Base-by-base conservation (phyloP, 129 eudicot genomes). In the Chrysanthemum makinoi region DNA sequence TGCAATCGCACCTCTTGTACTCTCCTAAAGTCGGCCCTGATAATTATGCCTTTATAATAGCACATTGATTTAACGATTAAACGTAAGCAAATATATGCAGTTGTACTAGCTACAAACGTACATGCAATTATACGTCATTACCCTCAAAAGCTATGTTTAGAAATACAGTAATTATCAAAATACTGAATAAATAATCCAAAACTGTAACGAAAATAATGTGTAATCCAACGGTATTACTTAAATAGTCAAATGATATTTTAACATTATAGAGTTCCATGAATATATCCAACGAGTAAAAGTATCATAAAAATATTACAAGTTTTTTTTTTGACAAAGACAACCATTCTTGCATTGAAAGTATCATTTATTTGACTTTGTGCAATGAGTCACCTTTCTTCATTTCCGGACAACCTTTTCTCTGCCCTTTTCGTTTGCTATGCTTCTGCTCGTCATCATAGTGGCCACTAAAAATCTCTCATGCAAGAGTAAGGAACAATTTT, bases 261-360 rank as follows among this genome's bases (percentile, higher is more conserved):
- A 20, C 20, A 20, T 20, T 20, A 20, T 20, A 20, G 20, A 20
- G 5, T 33, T 33, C 43, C 43, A 33, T 33, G 7, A 33, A 33
- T 33, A 33, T 33, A 33, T 33, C 4, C 43, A 18, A 70, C 3
- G 3, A 35, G 75, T 56, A 35, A 54, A 39, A 16, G 48, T 39
- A 44, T 72, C 16, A 60, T 15, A 11, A 14, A 26, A 47, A 15
- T 57, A 28, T 49, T 72, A 26, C 11, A 72, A 44, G 30, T 28
- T 14, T 12, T 4, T 0, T 62, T 24, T 57, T 63, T 43, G 77
- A 77, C 52, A 72, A 15, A 51, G 76, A 70, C 60, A 17, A 13
- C 72, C 76, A 77, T 77, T 64, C 77, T 71, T 77, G 66, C 54
- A 52, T 44, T 71, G 9, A 44, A 77, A 70, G 72, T 65, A 54